Evolutionary conservation across 2,329 filamentous ascomycete genomes (phyloP).

Genomic region (Colletotrichum sp.): DNA sequence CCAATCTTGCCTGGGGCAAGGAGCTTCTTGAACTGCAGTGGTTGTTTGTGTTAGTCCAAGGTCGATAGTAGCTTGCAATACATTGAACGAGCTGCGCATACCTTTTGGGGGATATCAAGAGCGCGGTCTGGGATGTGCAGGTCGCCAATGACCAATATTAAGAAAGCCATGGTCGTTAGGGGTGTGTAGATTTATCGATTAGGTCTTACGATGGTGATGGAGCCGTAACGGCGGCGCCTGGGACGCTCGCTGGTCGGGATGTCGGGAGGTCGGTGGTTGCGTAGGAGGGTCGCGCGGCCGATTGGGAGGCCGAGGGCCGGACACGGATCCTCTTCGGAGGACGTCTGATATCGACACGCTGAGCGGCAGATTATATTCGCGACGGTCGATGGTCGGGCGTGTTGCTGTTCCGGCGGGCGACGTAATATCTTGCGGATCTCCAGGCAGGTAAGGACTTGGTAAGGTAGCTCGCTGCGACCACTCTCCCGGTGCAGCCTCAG

Average conservation of each 20-base stretch:
- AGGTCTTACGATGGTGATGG: not conserved
- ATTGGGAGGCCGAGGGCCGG: not conserved
- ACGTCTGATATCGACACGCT: not conserved
- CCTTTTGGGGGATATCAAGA: constrained; percentile 89
- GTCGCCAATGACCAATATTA: constrained; percentile 91
- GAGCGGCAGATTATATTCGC: not conserved
- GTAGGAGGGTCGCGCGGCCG: not conserved
- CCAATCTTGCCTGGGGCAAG: constrained; percentile 84
- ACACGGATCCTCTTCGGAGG: not conserved
- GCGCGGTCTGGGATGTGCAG: constrained; percentile 93
- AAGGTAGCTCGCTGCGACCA: not conserved
- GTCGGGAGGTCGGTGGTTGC: not conserved
- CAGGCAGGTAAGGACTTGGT: not conserved
- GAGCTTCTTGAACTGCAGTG: constrained; percentile 78
- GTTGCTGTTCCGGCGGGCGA: not conserved
- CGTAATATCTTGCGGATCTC: not conserved
- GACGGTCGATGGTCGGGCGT: not conserved
- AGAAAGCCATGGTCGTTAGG: constrained; percentile 73
- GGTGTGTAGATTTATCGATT: not conserved
- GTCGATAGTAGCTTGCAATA: not conserved
- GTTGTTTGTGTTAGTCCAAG: constrained; percentile 1
- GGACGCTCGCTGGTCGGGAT: not conserved
- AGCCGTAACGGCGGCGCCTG: not conserved
- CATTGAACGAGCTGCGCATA: constrained; percentile 38
- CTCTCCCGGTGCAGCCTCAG: not conserved